Evolutionary conservation across 371 early-diverging fungal genomes (phyloP).

Genomic region (Entomophthora muscae): DNA sequence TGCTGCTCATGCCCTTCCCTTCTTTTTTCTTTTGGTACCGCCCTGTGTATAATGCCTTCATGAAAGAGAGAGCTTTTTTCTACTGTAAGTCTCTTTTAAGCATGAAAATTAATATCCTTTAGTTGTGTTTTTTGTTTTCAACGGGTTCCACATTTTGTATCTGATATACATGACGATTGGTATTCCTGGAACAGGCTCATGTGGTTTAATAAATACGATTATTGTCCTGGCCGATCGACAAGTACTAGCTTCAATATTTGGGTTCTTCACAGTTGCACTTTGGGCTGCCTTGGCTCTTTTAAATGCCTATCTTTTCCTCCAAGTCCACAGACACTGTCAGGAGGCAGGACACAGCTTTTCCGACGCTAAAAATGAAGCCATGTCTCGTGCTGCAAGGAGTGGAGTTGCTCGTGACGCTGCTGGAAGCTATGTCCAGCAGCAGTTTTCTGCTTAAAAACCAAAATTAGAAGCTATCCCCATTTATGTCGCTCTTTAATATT

Average conservation of each 20-base stretch:
- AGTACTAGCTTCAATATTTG: slow-evolving; percentile 43
- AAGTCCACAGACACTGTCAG: slow-evolving; percentile 52
- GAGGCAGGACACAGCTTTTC: slow-evolving; percentile 65
- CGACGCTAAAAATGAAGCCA: slow-evolving; percentile 65
- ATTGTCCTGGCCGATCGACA: slow-evolving; percentile 46
- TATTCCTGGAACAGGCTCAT: slow-evolving; percentile 63
- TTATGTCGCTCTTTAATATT: no score
- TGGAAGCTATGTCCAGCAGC: slow-evolving; percentile 21
- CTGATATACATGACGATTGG: slow-evolving; percentile 72
- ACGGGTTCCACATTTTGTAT: slow-evolving; percentile 67
- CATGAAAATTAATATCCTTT: slow-evolving; percentile 5
- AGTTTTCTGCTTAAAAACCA: not conserved
- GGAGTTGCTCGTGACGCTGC: slow-evolving; percentile 28
- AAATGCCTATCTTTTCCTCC: slow-evolving; percentile 32
- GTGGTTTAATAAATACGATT: slow-evolving; percentile 62
- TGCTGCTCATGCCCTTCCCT: slow-evolving; percentile 52
- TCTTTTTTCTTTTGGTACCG: slow-evolving; percentile 82
- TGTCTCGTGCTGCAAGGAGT: slow-evolving; percentile 26
- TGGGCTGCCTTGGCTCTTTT: slow-evolving; percentile 14
- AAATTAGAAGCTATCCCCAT: no score
- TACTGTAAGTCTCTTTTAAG: slow-evolving; percentile 33
- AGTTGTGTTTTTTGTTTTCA: slow-evolving; percentile 68
- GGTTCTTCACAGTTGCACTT: slow-evolving; percentile 38
- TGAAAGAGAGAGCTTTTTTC: slow-evolving; percentile 72
- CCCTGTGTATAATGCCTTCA: slow-evolving; percentile 74